Conservation (phyloP, 352 stramenopile genomes). For the Phytophthora litchii region DNA sequence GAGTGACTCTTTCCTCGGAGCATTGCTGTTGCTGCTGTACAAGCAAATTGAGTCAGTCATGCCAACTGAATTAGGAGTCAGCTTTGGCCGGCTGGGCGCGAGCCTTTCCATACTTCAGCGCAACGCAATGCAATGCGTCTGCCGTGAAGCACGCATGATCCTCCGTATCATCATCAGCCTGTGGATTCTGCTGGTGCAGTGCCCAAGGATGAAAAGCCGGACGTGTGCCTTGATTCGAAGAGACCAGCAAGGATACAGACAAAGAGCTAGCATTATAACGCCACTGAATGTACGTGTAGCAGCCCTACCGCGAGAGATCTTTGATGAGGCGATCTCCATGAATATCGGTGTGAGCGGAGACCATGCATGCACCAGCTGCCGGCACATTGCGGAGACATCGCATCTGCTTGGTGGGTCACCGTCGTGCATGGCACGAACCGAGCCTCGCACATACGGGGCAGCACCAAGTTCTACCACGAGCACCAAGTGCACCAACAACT, state of each 20-base stretch:
- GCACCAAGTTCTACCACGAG: neutral
- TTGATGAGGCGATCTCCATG: conserved; percentile 6
- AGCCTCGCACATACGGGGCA: conserved; percentile 7
- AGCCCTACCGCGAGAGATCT: neutral
- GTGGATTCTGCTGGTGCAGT: conserved; percentile 19
- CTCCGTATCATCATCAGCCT: conserved; percentile 29
- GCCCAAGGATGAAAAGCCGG: conserved; percentile 11
- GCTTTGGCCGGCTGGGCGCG: conserved; percentile 2
- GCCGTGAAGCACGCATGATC: conserved; percentile 6
- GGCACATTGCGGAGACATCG: conserved; percentile 19
- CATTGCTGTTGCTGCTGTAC: conserved; percentile 7
- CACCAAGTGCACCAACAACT: neutral
- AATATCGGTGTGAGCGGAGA: neutral
- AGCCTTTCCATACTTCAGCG: conserved; percentile 20
- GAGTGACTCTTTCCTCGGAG: conserved; percentile 25
- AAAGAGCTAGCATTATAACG: neutral
- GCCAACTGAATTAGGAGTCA: conserved; percentile 7
- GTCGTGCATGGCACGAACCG: conserved; percentile 7
- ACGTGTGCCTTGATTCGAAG: conserved; percentile 4
- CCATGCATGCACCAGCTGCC: neutral
- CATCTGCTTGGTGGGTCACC: conserved; percentile 13
- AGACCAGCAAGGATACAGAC: neutral
- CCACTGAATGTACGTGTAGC: neutral
- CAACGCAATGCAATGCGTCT: neutral
- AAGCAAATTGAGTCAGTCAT: conserved; percentile 9